phyloP scores from a whole-genome alignment of 176 grass and related monocot species.

The Carex pumila region DNA sequence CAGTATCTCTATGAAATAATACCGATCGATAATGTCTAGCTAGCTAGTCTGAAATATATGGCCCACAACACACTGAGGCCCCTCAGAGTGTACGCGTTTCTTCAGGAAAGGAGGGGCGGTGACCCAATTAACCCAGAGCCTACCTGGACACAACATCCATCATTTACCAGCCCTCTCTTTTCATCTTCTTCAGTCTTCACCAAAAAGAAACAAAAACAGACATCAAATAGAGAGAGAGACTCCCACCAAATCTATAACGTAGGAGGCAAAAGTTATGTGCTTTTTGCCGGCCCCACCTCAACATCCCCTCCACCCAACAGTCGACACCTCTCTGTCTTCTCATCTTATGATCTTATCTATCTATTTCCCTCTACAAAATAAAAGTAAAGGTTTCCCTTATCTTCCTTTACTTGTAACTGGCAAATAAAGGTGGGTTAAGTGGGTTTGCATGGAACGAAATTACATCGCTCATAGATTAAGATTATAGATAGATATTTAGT shows the following conservation, averaged over 20 bases:
- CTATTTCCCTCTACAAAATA: background rate
- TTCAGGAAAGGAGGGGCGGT: constrained; percentile 3
- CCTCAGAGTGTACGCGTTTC: constrained; percentile 11
- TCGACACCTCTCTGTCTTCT: background rate
- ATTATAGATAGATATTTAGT: background rate
- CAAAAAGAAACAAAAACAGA: background rate
- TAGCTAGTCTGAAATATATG: background rate
- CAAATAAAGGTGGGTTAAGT: background rate
- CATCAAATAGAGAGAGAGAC: background rate
- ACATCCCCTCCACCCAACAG: background rate
- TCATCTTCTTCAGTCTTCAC: background rate
- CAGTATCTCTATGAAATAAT: no score
- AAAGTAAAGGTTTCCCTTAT: background rate
- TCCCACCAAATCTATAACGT: constrained; percentile 13
- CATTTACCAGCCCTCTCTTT: background rate
- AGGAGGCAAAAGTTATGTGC: constrained; percentile 12
- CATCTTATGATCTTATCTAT: constrained; percentile 11
- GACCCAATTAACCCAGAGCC: constrained; percentile 1
- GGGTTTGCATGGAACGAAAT: background rate
- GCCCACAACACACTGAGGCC: background rate
- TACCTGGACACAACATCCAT: constrained; percentile 3
- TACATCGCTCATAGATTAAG: background rate
- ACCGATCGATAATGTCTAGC: no score
- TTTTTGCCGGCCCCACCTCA: background rate
- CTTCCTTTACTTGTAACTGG: background rate